Percentiles rank a stretch among this genome's conserved stretches.
phyloP scores from a whole-genome alignment of 495 filamentous ascomycete species.

The Apiosordaria backusii region DNA sequence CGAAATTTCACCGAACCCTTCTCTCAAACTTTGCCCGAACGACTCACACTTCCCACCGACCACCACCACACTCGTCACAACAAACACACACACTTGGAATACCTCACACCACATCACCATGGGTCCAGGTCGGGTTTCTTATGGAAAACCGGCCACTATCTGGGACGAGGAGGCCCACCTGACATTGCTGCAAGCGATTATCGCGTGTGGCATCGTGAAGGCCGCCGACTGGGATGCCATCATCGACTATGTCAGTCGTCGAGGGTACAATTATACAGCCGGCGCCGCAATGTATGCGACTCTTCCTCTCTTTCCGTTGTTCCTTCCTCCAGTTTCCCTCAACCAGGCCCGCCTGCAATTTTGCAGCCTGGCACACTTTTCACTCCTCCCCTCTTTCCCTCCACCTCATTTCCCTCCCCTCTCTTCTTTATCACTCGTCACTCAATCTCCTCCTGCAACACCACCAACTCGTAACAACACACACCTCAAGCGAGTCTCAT shows the following conservation, averaged over 20 bases:
- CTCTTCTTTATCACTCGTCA: background rate
- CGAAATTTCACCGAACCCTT: background rate
- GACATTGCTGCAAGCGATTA: conserved; percentile 31
- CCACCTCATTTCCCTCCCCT: background rate
- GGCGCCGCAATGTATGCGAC: conserved; percentile 30
- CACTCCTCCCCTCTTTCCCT: background rate
- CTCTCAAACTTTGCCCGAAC: background rate
- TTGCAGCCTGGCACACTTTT: background rate
- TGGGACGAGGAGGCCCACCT: conserved; percentile 37
- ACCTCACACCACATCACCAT: background rate
- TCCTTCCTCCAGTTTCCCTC: conserved; percentile 6
- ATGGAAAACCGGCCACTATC: conserved; percentile 23
- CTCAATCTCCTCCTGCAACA: background rate
- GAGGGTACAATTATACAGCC: conserved; percentile 30
- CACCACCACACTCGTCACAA: background rate
- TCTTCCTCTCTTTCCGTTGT: conserved; percentile 4
- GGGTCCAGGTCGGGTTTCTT: too few species aligned
- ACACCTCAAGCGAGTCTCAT: background rate
- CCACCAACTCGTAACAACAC: too few species aligned
- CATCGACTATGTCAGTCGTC: conserved; percentile 11
- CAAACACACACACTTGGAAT: too few species aligned
- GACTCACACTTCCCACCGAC: background rate
- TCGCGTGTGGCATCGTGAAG: conserved; percentile 20
- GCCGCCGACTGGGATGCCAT: conserved; percentile 26
- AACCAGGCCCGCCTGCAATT: background rate